Base-by-base conservation (phyloP, 2,329 filamentous ascomycete genomes). In the Lachnellula hyalina region DNA sequence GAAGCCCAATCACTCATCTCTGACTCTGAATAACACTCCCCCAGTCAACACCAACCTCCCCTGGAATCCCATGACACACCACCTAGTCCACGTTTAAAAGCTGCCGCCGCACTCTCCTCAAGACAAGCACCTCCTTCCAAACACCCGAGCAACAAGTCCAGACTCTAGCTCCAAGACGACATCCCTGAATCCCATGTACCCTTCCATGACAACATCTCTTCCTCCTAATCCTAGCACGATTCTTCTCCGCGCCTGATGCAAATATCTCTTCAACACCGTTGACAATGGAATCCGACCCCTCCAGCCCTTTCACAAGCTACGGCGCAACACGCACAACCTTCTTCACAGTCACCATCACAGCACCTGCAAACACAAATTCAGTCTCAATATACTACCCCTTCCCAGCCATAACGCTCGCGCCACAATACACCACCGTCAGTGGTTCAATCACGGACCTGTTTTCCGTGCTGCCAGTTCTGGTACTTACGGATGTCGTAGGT, bases 401-500 rank as follows among this genome's bases (percentile, higher is more conserved):
- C 14, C 48, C 47, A 11, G 28, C 54, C 15, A 40, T 38, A 3
- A 50, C 56, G 6, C 17, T 9, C 17, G 14, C 45, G 6, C 4
- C 47, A 5, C 41, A 49, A 25, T 57, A 51, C 47, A 61, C 56
- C 2, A 55, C 50, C 2, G 14, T 58, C 6, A 23, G 44, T 0
- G 21, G 5, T 6, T 8, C 42, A 1, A 46, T 7, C 21, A 28
- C 34, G 28, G 42, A 42, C 5, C 38, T 36, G 5, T 34, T 46
- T 2, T 21, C 44, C n/a, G 14, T 47, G 2, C 34, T 59, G 3
- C 56, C 55, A 14, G 23, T 59, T 2, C 28, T 59, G 14, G 55
- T 61, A 1, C 35, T 63, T 5, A 64, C 61, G 25, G 42, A 61
- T 14, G 51, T 61, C 1, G 51, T 58, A 5, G 61, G 49, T 2